Conservation (phyloP, 2,329 filamentous ascomycete genomes). For the Xylaria sp. region DNA sequence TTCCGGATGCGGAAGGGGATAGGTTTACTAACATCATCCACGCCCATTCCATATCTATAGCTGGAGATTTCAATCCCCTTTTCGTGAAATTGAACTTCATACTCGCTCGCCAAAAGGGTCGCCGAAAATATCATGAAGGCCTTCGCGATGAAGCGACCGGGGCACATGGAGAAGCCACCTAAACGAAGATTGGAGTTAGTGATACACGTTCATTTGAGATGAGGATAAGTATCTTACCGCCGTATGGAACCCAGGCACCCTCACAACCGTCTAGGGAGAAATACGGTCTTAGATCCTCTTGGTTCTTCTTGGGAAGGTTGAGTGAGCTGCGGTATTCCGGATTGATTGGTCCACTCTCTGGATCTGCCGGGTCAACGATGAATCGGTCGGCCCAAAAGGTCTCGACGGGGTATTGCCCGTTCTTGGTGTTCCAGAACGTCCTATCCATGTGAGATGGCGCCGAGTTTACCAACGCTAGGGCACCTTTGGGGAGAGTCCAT, state of each 20-base stretch:
- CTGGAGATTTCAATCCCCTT: constrained; percentile 25
- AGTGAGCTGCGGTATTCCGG: constrained; percentile 18
- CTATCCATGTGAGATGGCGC: constrained; percentile 37
- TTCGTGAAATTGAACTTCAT: constrained; percentile 36
- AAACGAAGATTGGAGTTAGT: constrained; percentile 5
- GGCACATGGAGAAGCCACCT: constrained; percentile 39
- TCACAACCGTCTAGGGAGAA: constrained; percentile 38
- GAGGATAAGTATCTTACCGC: constrained; percentile 34
- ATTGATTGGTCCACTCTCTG: constrained; percentile 38
- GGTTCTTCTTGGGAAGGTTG: constrained; percentile 20
- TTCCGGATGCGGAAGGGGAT: constrained; percentile 38
- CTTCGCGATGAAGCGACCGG: constrained; percentile 39
- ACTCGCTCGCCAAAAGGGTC: constrained; percentile 28
- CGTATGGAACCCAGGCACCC: constrained; percentile 40
- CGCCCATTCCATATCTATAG: constrained; percentile 39
- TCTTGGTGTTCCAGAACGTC: constrained; percentile 41
- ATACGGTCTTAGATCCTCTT: constrained; percentile 30
- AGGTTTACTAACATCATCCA: constrained; percentile 34
- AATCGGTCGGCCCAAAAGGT: constrained; percentile 43
- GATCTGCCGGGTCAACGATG: constrained; percentile 38
- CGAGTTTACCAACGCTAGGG: constrained; percentile 36
- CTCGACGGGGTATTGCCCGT: constrained; percentile 38
- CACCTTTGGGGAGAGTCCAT: constrained; percentile 37
- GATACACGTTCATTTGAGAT: background rate
- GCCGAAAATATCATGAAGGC: constrained; percentile 34